Conservation (phyloP, 495 filamentous ascomycete species). For the Massariosphaeria phaeospora region DNA sequence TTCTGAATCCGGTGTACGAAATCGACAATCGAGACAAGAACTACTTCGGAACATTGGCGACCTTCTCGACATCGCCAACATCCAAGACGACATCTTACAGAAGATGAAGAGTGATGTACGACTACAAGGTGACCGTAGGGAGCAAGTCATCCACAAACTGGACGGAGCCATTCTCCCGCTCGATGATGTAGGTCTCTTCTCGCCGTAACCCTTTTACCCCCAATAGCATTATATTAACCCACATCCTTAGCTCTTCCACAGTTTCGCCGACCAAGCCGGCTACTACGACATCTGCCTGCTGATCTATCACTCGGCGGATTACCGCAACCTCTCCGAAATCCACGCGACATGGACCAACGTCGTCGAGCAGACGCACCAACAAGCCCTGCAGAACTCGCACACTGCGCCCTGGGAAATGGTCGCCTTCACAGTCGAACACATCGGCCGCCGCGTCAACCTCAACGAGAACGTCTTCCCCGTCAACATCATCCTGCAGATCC, state of each 20-base stretch:
- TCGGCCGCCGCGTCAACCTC: constrained; percentile 73
- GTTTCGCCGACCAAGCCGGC: constrained; percentile 76
- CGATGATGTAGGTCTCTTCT: constrained; percentile 57
- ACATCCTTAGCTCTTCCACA: constrained; percentile 70
- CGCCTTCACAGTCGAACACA: constrained; percentile 62
- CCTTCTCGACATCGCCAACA: constrained; percentile 85
- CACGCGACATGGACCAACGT: constrained; percentile 76
- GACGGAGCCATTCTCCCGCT: constrained; percentile 70
- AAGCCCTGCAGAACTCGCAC: constrained; percentile 51
- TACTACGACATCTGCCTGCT: constrained; percentile 91
- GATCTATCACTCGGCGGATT: constrained; percentile 83
- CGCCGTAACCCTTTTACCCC: not conserved
- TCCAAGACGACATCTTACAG: constrained; percentile 88
- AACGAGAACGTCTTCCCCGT: constrained; percentile 74
- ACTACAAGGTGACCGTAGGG: constrained; percentile 54
- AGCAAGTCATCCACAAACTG: constrained; percentile 58
- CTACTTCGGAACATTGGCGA: constrained; percentile 77
- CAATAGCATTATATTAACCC: constrained; percentile 3
- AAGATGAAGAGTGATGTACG: constrained; percentile 68
- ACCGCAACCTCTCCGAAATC: constrained; percentile 78
- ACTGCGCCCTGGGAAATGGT: constrained; percentile 74
- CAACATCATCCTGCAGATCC: constrained; percentile 68
- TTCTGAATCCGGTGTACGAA: constrained; percentile 35
- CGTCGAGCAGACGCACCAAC: constrained; percentile 62
- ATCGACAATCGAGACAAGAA: constrained; percentile 66